Conservation (phyloP, 352 stramenopile species). For the Saprolegnia parasitica region DNA sequence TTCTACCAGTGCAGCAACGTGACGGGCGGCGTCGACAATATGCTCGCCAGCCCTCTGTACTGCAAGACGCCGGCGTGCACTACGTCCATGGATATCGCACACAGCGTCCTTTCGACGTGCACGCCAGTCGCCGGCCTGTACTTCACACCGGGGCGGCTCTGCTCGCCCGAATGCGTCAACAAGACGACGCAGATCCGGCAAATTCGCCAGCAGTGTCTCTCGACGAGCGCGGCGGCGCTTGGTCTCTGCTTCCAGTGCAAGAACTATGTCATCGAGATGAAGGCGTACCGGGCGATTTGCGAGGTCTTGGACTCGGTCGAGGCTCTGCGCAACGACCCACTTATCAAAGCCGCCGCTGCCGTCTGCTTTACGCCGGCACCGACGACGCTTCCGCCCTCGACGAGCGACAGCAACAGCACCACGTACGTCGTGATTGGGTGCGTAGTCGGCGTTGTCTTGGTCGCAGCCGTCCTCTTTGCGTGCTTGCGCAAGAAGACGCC, state of each 20-base stretch:
- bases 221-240: neutral
- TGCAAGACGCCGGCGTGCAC: neutral
- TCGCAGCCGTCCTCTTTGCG: conserved; percentile 43
- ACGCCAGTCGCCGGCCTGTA: neutral
- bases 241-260: neutral
- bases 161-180: neutral
- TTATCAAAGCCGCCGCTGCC: neutral
- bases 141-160: neutral
- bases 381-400: neutral
- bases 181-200: neutral
- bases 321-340: neutral
- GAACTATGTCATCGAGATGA: neutral
- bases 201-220: neutral
- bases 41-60: neutral
- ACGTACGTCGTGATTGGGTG: conserved; percentile 44
- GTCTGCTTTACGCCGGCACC: neutral
- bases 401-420: conserved; percentile 33
- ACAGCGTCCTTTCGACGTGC: neutral
- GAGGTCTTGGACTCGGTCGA: conserved; percentile 11
- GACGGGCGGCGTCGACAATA: neutral
- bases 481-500: conserved; percentile 34
- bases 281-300: neutral
- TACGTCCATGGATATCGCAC: neutral
- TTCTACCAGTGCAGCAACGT: neutral
- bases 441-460: conserved; percentile 37